Evolutionary conservation across 208 protist genomes (phyloP).

Genomic region (Leishmania martiniquensis): DNA sequence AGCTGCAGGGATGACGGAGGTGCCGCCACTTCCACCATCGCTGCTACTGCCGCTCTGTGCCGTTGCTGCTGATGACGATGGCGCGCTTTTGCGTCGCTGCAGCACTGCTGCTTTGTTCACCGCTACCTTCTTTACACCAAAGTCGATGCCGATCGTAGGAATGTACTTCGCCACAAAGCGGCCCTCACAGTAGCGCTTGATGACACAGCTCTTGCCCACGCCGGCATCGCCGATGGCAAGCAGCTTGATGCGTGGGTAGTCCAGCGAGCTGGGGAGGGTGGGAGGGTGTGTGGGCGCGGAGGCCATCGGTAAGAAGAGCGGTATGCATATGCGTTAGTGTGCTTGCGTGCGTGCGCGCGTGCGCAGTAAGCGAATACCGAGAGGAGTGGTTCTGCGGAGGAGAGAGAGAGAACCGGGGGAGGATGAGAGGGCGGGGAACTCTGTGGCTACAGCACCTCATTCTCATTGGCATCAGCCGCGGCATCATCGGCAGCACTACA

Average conservation of each 20-base stretch:
- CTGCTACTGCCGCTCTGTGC: neutral
- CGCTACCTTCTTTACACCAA: constrained; percentile 92
- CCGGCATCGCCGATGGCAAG: constrained; percentile 87
- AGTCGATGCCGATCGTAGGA: constrained; percentile 98
- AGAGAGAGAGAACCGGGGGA: neutral
- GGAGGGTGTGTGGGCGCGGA: neutral
- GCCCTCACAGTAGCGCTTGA: constrained; percentile 97
- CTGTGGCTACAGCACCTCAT: neutral
- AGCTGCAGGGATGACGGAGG: constrained; percentile 15
- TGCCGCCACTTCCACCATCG: neutral
- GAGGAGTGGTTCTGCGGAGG: neutral
- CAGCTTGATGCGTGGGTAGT: constrained; percentile 88
- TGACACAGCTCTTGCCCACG: constrained; percentile 95
- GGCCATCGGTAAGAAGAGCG: neutral
- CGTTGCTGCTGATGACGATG: neutral
- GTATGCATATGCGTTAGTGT: neutral
- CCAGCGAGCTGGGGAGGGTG: constrained; percentile 24
- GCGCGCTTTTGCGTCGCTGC: constrained; percentile 4
- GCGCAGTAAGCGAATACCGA: neutral
- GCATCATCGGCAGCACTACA: neutral
- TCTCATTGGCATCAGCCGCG: neutral
- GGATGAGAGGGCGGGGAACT: neutral
- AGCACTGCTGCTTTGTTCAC: constrained; percentile 31
- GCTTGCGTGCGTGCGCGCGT: neutral
- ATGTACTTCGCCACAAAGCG: constrained; percentile 97